A percentile compares a stretch with the other conserved stretches of the same genome.
Evolutionary conservation across 345 rosid species (phyloP).

Genomic region (Salix exigua): DNA sequence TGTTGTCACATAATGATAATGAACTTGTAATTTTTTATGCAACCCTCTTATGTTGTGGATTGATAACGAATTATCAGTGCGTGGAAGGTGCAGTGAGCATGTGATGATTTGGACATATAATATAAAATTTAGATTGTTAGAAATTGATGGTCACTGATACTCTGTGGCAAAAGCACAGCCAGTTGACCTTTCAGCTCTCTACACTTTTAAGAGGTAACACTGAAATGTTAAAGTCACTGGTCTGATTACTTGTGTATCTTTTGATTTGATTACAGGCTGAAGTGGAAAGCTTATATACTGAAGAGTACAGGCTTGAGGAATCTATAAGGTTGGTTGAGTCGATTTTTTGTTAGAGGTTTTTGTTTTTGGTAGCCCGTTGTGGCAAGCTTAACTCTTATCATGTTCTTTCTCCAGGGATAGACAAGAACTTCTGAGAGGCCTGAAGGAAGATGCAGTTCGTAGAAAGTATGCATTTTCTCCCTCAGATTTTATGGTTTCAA

Average conservation of each 20-base stretch:
- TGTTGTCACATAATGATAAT: conserved; percentile 11
- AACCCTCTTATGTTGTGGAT: background rate
- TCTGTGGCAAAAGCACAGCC: background rate
- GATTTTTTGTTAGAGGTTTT: conserved; percentile 2
- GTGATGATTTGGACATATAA: background rate
- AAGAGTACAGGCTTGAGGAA: conserved; percentile 55
- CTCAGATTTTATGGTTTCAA: background rate
- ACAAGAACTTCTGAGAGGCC: conserved; percentile 45
- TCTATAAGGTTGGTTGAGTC: conserved; percentile 51
- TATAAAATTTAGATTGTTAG: background rate
- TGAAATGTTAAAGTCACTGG: background rate
- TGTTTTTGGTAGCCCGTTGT: conserved; percentile 1
- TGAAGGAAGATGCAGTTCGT: conserved; percentile 46
- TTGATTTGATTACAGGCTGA: conserved; percentile 44
- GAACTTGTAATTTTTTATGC: too few relatives aligned
- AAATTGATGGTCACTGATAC: background rate
- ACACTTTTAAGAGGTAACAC: background rate
- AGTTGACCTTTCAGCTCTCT: background rate
- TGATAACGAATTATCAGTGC: background rate
- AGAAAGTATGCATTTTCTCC: conserved; percentile 37
- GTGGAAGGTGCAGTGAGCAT: background rate
- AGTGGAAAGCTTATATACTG: conserved; percentile 40
- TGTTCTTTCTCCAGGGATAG: conserved; percentile 45
- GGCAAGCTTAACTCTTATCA: conserved; percentile 16
- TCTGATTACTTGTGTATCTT: background rate